Conservation (phyloP, 306 rosid genomes). For the Carpinus viminea region DNA sequence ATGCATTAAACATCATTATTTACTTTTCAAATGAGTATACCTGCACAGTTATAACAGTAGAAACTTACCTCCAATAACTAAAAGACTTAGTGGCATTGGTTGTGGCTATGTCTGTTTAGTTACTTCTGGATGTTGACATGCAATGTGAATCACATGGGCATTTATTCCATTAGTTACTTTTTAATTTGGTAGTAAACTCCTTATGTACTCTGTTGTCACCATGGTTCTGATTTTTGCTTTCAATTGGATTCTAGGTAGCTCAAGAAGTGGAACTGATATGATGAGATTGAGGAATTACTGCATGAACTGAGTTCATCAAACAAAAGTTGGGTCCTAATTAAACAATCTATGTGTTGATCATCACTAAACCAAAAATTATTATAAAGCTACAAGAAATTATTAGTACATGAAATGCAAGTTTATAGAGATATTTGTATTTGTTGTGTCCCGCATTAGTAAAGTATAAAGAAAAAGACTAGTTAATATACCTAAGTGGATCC, state of each 20-base stretch:
- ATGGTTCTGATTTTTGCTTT: not conserved
- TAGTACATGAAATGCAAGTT: not conserved
- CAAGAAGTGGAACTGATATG: not conserved
- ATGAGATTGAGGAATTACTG: not conserved
- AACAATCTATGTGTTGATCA: not conserved
- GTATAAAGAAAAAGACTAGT: too few relatives aligned
- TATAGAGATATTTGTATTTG: not conserved
- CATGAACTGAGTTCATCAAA: not conserved
- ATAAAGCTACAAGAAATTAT: not conserved
- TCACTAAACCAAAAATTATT: not conserved
- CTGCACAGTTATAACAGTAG: not conserved
- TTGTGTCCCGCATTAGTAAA: too few relatives aligned
- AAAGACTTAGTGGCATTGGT: not conserved
- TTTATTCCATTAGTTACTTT: not conserved
- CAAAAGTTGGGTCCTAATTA: not conserved
- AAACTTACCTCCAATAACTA: not conserved
- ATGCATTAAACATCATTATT: not conserved
- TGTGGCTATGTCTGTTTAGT: not conserved
- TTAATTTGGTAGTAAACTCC: not conserved
- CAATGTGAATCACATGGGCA: not conserved
- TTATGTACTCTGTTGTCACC: not conserved
- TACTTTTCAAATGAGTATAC: not conserved
- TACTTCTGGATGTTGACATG: not conserved
- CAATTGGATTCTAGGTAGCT: not conserved
- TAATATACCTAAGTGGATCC: too few relatives aligned